These are phyloP conservation scores for Chalciporus piperatus DNA, from an alignment of 768 basidiomycete genomes.

Conservation along the genomic window DNA sequence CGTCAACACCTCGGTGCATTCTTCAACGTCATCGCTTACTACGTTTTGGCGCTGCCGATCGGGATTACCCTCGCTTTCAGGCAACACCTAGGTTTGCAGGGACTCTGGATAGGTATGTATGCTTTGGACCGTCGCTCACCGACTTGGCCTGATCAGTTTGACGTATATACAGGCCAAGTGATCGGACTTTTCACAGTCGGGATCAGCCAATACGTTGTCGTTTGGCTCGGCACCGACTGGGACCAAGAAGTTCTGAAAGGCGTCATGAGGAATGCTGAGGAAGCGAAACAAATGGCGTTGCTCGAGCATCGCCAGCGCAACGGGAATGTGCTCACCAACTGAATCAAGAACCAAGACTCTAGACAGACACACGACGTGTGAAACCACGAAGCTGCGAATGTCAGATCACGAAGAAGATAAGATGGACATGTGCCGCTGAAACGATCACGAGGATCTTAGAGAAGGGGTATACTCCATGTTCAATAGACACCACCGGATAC, in stretches of 20 bases:
- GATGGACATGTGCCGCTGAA: neutral
- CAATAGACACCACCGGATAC: neutral
- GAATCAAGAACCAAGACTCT: neutral
- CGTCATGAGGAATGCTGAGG: conserved; percentile 34
- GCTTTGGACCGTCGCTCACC: neutral
- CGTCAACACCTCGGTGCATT: conserved; percentile 71
- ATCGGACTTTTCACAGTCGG: conserved; percentile 72
- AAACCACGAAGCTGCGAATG: neutral
- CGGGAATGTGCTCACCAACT: conserved; percentile 16
- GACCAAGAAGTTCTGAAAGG: conserved; percentile 43
- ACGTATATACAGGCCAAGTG: conserved; percentile 61
- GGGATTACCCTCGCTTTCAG: conserved; percentile 52
- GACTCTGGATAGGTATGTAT: conserved; percentile 48
- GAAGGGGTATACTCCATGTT: neutral
- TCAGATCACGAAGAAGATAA: neutral
- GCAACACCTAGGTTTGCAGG: conserved; percentile 42
- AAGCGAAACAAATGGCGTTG: conserved; percentile 29
- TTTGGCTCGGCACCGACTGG: conserved; percentile 54
- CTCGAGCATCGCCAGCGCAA: conserved; percentile 18
- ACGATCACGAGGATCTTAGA: neutral
- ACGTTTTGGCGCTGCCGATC: conserved; percentile 50
- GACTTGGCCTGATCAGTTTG: conserved; percentile 9
- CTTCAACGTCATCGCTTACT: conserved; percentile 70
- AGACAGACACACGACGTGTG: neutral
- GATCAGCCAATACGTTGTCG: conserved; percentile 60